Evolutionary conservation across 73 alveolate species (phyloP), one percentile per base, ranked within the genome.

Genomic region (Paraurostyla sp.): DNA sequence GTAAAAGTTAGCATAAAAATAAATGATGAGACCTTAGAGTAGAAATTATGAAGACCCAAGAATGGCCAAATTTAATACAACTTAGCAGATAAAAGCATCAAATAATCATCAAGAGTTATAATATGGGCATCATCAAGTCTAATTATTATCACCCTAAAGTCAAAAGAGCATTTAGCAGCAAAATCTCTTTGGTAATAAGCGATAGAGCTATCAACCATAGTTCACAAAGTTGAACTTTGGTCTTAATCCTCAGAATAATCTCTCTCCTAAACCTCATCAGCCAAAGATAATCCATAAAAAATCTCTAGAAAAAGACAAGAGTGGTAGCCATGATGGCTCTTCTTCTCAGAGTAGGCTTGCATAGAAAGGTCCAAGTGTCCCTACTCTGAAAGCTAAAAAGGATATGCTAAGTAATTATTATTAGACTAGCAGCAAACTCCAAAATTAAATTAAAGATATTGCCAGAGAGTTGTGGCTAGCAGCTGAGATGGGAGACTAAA

Each of bases 381-480:
- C 0, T 43, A 9, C 27, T 38, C 68, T 9, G 42, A 16, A 23
- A 35, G 29, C 9, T 54, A 4, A 38, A 40, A 65, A 65, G 35
- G 82, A 50, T 11, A 50, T 73, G 13, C 9, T 38, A 40, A 16
- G 20, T 7, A 35, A 65, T 22, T 65, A 65, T 58, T 65, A 65
- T 38, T 15, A 16, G 40, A 65, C 35, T 15, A 40, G 41, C 41
- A 49, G 22, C 7, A 65, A 65, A 22, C 4, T 65, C 7, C 25
- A 25, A 65, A 22, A 33, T 40, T 22, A 54, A 52, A 36, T 78
- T 29, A 78, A 78, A 27, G 89, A 78, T 36, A 78, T 78, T 78
- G 76, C 89, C 2, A 78, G 89, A 36, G 7, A 78, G 43, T 60
- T 78, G 4, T 78, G 89, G 89, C 54, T 54, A 9, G 89, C 89